A percentile compares a stretch with the other conserved stretches of the same genome.
phyloP scores from a whole-genome alignment of 768 basidiomycete species.

The Lyophyllum atratum region DNA sequence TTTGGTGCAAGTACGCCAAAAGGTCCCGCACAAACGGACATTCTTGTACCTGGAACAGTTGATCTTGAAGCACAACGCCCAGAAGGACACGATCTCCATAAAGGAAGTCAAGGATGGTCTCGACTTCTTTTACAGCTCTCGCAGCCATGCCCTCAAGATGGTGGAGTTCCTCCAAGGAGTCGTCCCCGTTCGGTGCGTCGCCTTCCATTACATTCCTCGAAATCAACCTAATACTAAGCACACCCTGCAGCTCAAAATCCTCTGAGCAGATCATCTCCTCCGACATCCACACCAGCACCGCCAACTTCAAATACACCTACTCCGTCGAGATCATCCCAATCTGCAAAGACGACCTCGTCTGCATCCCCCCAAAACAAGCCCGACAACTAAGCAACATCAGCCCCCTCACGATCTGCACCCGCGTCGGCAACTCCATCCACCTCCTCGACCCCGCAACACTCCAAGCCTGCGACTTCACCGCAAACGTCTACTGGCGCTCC shows the following conservation, averaged over 20 bases:
- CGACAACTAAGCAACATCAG: constrained; percentile 84
- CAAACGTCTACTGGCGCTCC: constrained; percentile 86
- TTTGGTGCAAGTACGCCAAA: constrained; percentile 97
- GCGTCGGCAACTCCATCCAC: constrained; percentile 90
- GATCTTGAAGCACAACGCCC: constrained; percentile 94
- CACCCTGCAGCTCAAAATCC: constrained; percentile 68
- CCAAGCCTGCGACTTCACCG: constrained; percentile 76
- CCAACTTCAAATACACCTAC: constrained; percentile 97
- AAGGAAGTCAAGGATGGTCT: constrained; percentile 94
- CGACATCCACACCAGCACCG: constrained; percentile 89
- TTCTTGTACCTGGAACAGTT: constrained; percentile 97
- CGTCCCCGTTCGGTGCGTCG: constrained; percentile 79
- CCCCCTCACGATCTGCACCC: constrained; percentile 84
- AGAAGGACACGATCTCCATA: constrained; percentile 93
- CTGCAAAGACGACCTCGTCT: constrained; percentile 97
- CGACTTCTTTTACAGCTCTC: constrained; percentile 93
- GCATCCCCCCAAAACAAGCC: constrained; percentile 82
- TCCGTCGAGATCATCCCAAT: constrained; percentile 96
- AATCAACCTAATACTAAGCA: not conserved
- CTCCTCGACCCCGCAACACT: constrained; percentile 89
- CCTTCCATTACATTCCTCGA: constrained; percentile 4
- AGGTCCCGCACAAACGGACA: constrained; percentile 96
- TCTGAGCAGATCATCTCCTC: constrained; percentile 94
- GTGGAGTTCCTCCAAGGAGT: constrained; percentile 88
- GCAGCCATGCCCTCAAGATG: constrained; percentile 96